Evolutionary conservation across 1,139 yeast species (phyloP), one percentile per base, ranked within the genome.

Genomic region (Pichia sp.): DNA sequence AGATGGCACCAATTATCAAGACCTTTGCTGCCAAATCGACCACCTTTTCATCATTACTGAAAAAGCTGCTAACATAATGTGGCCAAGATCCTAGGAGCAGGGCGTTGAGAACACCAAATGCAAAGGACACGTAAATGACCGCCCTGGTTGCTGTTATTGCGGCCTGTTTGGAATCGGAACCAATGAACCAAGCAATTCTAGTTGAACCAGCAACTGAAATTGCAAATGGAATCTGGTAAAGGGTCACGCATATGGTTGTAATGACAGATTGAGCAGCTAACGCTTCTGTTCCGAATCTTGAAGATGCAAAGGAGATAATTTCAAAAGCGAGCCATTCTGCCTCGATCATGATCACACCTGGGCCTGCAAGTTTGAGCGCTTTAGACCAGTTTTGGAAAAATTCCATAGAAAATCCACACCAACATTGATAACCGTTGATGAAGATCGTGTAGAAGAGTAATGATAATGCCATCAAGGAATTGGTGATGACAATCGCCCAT

Each of bases 221-320:
- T 2, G 88, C 85, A 60, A 80, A 78, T 6, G 91, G 88, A 14
- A 81, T 64, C 55, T 82, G 91, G 52, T 80, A 82, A 22, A 78
- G 63, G 31, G 81, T 62, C 6, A 79, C 77, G 50, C 83, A 77
- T 9, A 82, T 68, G 0, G 91, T 79, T 10, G 84, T 67, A 18
- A 80, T 73, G 32, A 82, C 74, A 6, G 84, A 74, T 56, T 82
- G 88, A 0, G 88, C 81, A 12, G 86, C 91, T 43, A 82, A 62
- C 1, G 73, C 73, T 8, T 65, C 68, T 2, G 86, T 77, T 22
- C 91, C 83, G 48, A 77, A 74, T 46, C 66, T 66, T 5, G 83
- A 72, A 1, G 83, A 77, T 26, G 74, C 63, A 41, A 77, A 67
- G 0, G 84, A 75, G 37, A 76, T 66, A 37, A 77, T 66, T 53